Evolutionary conservation across 352 stramenopile species (phyloP), one percentile per base, ranked within the genome.

Genomic region (Phytophthora palmivora): DNA sequence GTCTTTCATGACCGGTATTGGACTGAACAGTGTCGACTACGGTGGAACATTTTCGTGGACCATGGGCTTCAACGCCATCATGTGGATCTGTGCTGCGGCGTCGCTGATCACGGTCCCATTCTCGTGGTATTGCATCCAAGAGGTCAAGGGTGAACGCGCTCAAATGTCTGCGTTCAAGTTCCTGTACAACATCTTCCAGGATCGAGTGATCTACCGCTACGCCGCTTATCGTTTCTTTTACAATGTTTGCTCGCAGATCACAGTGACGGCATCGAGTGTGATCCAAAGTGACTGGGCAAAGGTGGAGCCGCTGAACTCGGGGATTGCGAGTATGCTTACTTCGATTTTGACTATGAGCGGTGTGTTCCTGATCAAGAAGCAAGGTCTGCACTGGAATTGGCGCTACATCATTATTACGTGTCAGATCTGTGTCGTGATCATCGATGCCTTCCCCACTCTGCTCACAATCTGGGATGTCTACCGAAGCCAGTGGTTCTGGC

Each of bases 401-500:
- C 76, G 67, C 21, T 39, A 59, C 41, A 65, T 74, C 18, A 71
- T 87, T 43, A 67, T 82, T 15, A 11, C 62, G 7, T 68, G 58
- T 16, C 61, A 82, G 41, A 30, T 85, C 26, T 38, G 47, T 5
- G 72, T 87, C 34, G 70, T 89, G n/a, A 34, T 59, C 14, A 66
- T 81, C 42, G 79, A 88, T 37, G 42, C 53, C 5, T 48, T 75
- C 9, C 67, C 75, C 21, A 84, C 67, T 19, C 64, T 86, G 30
- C 38, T 84, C 37, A 88, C 76, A 21, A 79, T 84, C 48, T 88
- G 79, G 79, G 55, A 86, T 47, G 76, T 88, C 6, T 66, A 78
- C 14, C 74, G 78, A n/a, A 81, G 65, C 37, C 79, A 86, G 32
- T 88, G 79, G 74, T 83, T 88, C 55, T 88, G 71, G 72, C 57